Evolutionary conservation across 805 yeast genomes (phyloP).

Genomic region (Myxozyma mucilagina): DNA sequence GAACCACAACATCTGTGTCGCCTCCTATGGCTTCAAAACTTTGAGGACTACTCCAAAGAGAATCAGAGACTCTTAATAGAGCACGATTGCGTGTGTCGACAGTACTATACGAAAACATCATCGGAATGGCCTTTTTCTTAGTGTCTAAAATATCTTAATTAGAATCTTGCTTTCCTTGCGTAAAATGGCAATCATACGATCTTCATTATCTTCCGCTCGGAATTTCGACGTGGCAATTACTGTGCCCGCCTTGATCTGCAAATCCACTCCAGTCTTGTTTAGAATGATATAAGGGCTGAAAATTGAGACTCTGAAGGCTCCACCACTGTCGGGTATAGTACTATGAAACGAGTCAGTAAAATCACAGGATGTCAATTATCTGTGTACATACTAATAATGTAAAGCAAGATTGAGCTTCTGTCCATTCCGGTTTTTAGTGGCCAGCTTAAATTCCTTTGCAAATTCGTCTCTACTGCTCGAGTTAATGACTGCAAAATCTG

Average conservation of each 20-base stretch:
- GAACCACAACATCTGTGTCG: constrained; percentile 54
- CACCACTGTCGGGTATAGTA: constrained; percentile 48
- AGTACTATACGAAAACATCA: constrained; percentile 80
- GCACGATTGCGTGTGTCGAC: constrained; percentile 68
- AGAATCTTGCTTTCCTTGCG: too few relatives aligned
- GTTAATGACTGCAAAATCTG: constrained; percentile 71
- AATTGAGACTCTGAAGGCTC: constrained; percentile 66
- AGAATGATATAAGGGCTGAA: constrained; percentile 82
- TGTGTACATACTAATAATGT: constrained; percentile 53
- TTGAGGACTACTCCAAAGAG: constrained; percentile 68
- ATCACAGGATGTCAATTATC: too few relatives aligned
- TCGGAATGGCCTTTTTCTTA: constrained; percentile 50
- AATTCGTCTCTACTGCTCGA: constrained; percentile 55
- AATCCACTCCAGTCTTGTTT: constrained; percentile 71
- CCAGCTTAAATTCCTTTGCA: constrained; percentile 54
- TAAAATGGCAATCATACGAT: too few relatives aligned
- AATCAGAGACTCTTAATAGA: constrained; percentile 61
- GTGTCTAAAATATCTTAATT: constrained; percentile 33
- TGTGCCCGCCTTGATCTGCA: constrained; percentile 56
- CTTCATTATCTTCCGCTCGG: constrained; percentile 11
- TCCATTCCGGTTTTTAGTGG: constrained; percentile 60
- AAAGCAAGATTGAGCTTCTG: constrained; percentile 65
- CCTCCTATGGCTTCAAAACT: constrained; percentile 93
- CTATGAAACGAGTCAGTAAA: not conserved
- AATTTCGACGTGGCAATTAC: constrained; percentile 52